Conservation (phyloP, 164 flowering plant species). For the Vitis amurensis region DNA sequence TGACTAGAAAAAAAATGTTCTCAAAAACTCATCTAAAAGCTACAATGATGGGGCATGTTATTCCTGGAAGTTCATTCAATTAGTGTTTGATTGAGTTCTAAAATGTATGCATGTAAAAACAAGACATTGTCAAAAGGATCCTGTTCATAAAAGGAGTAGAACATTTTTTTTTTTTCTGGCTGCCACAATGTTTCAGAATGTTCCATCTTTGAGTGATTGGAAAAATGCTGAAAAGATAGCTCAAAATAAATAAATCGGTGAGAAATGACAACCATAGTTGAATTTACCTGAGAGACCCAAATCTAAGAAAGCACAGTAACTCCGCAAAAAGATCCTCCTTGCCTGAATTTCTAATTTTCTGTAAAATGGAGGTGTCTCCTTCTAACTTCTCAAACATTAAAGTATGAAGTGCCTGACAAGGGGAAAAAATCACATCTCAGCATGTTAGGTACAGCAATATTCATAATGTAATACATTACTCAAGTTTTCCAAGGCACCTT, state of each 20-base stretch:
- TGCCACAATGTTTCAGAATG: too few species aligned
- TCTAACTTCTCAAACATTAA: slow-evolving; percentile 47
- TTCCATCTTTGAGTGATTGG: not conserved
- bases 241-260: not conserved
- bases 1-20: not conserved
- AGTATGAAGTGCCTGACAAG: slow-evolving; percentile 50
- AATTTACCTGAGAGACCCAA: slow-evolving; percentile 67
- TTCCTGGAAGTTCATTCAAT: not conserved
- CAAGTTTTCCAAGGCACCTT: slow-evolving; percentile 35
- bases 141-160: not conserved
- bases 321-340: slow-evolving; percentile 88
- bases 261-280: not conserved
- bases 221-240: too few species aligned
- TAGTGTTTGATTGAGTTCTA: not conserved
- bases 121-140: too few species aligned
- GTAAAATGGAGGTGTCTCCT: slow-evolving; percentile 48
- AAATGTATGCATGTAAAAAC: not conserved
- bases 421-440: slow-evolving; percentile 6
- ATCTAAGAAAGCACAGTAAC: slow-evolving; percentile 60
- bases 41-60: not conserved
- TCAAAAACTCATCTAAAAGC: not conserved
- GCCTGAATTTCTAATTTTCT: slow-evolving; percentile 68
- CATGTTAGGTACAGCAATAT: slow-evolving; percentile 2
- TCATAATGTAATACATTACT: not conserved
- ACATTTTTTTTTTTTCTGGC: too few species aligned